Evolutionary conservation across 2,329 filamentous ascomycete species (phyloP).

Genomic region (Trichoderma polysporum): DNA sequence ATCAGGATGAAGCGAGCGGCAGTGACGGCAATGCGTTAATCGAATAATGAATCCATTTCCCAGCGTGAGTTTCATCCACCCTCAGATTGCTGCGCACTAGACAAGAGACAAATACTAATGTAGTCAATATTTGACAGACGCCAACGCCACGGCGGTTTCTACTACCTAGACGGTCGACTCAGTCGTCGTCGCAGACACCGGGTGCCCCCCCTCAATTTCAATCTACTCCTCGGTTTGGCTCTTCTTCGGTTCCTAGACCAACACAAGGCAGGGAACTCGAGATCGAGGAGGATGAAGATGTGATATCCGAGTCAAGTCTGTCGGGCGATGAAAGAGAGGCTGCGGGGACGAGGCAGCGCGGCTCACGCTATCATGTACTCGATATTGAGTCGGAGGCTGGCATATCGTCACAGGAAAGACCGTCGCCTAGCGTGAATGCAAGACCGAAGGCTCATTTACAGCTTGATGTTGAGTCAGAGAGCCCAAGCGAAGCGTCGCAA

Average conservation of each 20-base stretch:
- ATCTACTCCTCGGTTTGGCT: constrained; percentile 41
- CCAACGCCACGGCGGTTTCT: constrained; percentile 42
- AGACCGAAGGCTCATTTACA: neutral
- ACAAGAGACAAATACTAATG: neutral
- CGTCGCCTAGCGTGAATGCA: neutral
- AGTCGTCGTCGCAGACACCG: constrained; percentile 35
- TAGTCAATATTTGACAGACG: constrained; percentile 31
- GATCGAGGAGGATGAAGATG: constrained; percentile 32
- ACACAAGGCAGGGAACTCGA: constrained; percentile 31
- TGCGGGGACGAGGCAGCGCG: constrained; percentile 18
- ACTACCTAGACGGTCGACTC: constrained; percentile 36
- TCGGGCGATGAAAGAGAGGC: constrained; percentile 11
- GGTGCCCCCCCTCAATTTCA: constrained; percentile 36
- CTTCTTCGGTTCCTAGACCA: constrained; percentile 33
- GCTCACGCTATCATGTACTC: constrained; percentile 29
- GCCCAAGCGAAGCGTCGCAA: neutral
- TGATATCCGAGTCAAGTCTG: constrained; percentile 17
- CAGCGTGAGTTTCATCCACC: constrained; percentile 13
- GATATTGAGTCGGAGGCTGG: constrained; percentile 32
- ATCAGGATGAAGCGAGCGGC: neutral
- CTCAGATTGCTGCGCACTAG: neutral
- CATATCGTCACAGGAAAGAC: constrained; percentile 23
- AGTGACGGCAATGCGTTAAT: constrained; percentile 1
- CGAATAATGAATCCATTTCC: constrained; percentile 21
- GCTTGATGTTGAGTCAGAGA: constrained; percentile 11